Evolutionary conservation across 2,329 filamentous ascomycete species (phyloP).

Genomic region (Xylaria sp.): DNA sequence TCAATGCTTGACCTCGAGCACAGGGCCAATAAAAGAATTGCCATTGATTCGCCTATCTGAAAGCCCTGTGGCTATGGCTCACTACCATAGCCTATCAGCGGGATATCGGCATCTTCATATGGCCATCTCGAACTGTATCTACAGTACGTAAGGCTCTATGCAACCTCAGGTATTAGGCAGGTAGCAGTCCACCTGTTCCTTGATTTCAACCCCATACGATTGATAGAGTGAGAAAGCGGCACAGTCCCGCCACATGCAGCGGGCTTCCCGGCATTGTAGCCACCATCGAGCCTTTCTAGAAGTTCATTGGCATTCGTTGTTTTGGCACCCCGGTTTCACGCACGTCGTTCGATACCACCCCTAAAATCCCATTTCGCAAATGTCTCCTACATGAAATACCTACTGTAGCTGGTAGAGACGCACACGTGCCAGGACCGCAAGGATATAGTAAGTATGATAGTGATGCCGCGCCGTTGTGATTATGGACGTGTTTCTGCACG

Average conservation of each 20-base stretch:
- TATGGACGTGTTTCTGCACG: constrained; percentile 12
- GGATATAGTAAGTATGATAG: not conserved
- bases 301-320: constrained; percentile 2
- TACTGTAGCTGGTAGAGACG: not conserved
- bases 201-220: not conserved
- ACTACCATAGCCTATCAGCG: not conserved
- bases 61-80: constrained; percentile 10
- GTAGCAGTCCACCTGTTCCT: not conserved
- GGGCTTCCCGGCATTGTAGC: constrained; percentile 17
- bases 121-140: not conserved
- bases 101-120: not conserved
- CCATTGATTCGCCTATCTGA: not conserved
- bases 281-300: constrained; percentile 17
- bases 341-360: not conserved
- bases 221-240: constrained; percentile 12
- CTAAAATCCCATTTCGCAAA: not conserved
- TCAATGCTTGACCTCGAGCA: not conserved
- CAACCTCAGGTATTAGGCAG: not conserved
- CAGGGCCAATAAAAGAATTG: not conserved
- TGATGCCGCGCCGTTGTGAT: not conserved
- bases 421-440: no score
- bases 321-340: not conserved
- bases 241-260: constrained; percentile 16
- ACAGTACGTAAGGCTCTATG: not conserved
- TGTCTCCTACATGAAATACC: not conserved